These are phyloP conservation scores for Chlamydomonas asymmetrica DNA, from an alignment of 139 green algal species.

Conservation along the genomic window DNA sequence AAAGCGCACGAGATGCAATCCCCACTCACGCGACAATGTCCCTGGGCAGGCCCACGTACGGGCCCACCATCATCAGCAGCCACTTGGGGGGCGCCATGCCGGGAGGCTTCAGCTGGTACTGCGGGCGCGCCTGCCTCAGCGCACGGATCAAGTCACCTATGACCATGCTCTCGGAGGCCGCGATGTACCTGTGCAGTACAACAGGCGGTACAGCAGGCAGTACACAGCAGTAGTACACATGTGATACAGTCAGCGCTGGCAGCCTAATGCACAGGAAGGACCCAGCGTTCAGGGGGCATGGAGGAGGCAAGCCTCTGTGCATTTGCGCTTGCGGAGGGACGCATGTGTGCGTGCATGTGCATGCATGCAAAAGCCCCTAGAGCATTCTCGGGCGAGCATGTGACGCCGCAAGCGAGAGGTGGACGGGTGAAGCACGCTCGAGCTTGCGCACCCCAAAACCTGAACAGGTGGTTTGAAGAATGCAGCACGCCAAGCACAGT, in stretches of 20 bases:
- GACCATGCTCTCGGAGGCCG: not conserved
- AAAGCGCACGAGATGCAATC: too few relatives aligned
- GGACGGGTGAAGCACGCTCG: too few relatives aligned
- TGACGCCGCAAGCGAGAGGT: too few relatives aligned
- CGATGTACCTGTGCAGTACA: not conserved
- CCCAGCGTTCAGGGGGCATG: not conserved
- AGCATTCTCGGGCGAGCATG: too few relatives aligned
- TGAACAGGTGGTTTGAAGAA: too few relatives aligned
- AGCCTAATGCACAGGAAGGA: not conserved
- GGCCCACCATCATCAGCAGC: constrained; percentile 23
- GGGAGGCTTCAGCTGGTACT: not conserved
- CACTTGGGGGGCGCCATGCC: not conserved
- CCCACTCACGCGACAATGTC: constrained; percentile 22
- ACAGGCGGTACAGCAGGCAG: too few relatives aligned
- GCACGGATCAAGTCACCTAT: not conserved
- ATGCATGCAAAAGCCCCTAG: too few relatives aligned
- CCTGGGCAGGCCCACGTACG: not conserved
- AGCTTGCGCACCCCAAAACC: too few relatives aligned
- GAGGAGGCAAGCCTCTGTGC: too few relatives aligned
- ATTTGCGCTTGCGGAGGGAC: too few relatives aligned
- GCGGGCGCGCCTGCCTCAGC: not conserved
- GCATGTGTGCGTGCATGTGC: too few relatives aligned
- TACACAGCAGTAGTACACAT: not conserved
- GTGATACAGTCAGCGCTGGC: not conserved
- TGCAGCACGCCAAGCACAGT: too few relatives aligned